Evolutionary conservation across 75 land plant species (phyloP), one percentile per base, ranked within the genome.

Genomic region (Sequoia sempervirens): DNA sequence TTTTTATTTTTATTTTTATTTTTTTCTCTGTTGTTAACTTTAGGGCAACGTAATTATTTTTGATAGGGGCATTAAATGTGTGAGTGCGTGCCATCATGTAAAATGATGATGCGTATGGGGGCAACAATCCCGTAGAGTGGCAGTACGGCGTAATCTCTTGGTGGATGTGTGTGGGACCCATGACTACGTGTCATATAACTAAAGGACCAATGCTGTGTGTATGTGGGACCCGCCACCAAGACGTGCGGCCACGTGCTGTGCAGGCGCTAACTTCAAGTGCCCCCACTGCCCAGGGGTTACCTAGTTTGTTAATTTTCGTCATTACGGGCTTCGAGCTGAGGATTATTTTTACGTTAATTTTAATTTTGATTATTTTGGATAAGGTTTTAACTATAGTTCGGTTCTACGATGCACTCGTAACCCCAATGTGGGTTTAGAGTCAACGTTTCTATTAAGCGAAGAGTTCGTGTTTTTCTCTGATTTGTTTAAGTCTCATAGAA

Each of bases 11-110:
- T 26, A 5, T 23, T 20, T 3, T 20, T 64, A 30, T 23, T 30
- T 70, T 2, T 11, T 32, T 11, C 34, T 28, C 9, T 66, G 69
- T 66, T 10, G 12, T 68, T 68, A 56, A 56, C 32, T 70, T 70
- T 70, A 70, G n/a, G n/a, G 66, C n/a, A 61, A 61, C n/a, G 36
- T 70, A 30, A 70, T 70, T 30, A 70, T 32, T 68, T 70, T 61
- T 23, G 66, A 61, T 20, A 26, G 26, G 9, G 66, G n/a, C 66
- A 61, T 61, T 5, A 37, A 75, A 40, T 78, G 28, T 78, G 45
- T 78, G 80, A 78, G 80, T 78, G 80, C 80, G 80, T 78, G 80
- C 80, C 80, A 78, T 78, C 80, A 78, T 78, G n/a, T 78, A 38
- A 26, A 26, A n/a, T 78, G 47, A 78, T 45, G 14, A 78, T 26